These are phyloP conservation scores for Ilyonectria robusta DNA, from an alignment of 2,329 filamentous ascomycete genomes.

Conservation along the genomic window DNA sequence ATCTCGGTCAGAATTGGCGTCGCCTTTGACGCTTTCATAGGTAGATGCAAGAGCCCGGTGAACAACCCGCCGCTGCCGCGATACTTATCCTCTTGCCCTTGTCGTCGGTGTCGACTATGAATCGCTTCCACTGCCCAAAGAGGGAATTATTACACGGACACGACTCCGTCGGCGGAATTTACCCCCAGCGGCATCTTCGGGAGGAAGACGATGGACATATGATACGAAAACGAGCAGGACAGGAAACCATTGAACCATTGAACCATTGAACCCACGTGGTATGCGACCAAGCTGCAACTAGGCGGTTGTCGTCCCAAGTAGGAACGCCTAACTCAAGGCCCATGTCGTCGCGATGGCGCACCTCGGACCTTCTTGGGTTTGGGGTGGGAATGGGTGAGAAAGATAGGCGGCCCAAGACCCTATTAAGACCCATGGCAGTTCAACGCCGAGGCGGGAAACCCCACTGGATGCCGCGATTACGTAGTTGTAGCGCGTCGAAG, in stretches of 20 bases:
- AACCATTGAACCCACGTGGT: conserved; percentile 28
- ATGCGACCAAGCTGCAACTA: conserved; percentile 24
- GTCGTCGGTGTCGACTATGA: not conserved
- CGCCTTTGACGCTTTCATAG: not conserved
- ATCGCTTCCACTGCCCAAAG: conserved; percentile 18
- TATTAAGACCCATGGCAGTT: conserved; percentile 17
- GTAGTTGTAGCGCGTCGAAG: conserved; percentile 25
- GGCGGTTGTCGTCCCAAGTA: conserved; percentile 12
- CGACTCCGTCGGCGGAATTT: conserved; percentile 12
- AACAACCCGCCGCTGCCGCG: conserved; percentile 5
- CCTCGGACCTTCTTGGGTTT: conserved; percentile 6
- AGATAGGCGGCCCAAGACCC: conserved; percentile 9
- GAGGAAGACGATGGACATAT: conserved; percentile 7
- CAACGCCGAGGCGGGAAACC: conserved; percentile 25
- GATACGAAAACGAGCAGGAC: conserved; percentile 35
- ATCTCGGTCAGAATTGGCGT: conserved; percentile 9
- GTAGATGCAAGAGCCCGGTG: not conserved
- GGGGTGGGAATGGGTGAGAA: conserved; percentile 26
- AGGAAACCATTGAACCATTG: conserved; percentile 2
- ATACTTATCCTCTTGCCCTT: conserved; percentile 2
- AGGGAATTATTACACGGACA: conserved; percentile 17
- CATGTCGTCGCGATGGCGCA: conserved; percentile 17
- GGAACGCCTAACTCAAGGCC: conserved; percentile 7
- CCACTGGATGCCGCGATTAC: conserved; percentile 34
- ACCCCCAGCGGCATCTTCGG: conserved; percentile 34